These are phyloP conservation scores for Cercospora berteroae DNA, from an alignment of 2,329 filamentous ascomycete genomes.

Conservation along the genomic window DNA sequence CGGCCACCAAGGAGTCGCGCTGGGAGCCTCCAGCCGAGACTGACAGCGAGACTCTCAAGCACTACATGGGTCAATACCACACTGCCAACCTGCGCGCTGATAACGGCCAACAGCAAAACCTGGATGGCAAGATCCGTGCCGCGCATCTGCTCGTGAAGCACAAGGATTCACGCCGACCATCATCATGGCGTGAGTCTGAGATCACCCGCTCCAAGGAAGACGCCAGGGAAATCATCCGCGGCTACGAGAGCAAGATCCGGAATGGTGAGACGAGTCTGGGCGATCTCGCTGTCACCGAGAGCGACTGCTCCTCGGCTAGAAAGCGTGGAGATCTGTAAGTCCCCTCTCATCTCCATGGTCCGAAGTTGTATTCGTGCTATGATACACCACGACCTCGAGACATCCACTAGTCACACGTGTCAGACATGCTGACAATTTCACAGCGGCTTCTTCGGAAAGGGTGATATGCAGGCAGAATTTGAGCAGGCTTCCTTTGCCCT, in stretches of 20 bases:
- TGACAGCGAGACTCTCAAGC: slow-evolving; percentile 87
- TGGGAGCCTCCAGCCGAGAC: slow-evolving; percentile 91
- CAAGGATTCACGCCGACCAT: slow-evolving; percentile 78
- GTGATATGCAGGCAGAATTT: slow-evolving; percentile 99
- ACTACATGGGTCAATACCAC: slow-evolving; percentile 89
- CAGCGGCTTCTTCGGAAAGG: slow-evolving; percentile 84
- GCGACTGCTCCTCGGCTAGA: slow-evolving; percentile 90
- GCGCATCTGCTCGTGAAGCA: slow-evolving; percentile 96
- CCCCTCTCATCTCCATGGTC: not conserved
- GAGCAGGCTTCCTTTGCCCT: slow-evolving; percentile 94
- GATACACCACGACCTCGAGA: not conserved
- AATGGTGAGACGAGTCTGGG: slow-evolving; percentile 67
- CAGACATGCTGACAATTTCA: slow-evolving; percentile 22
- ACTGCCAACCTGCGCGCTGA: slow-evolving; percentile 45
- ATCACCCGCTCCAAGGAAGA: slow-evolving; percentile 90
- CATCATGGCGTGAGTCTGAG: slow-evolving; percentile 86
- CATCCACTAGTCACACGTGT: slow-evolving; percentile 7
- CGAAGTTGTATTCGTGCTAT: slow-evolving; percentile 5
- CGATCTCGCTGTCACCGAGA: slow-evolving; percentile 83
- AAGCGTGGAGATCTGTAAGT: slow-evolving; percentile 85
- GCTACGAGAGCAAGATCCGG: slow-evolving; percentile 73
- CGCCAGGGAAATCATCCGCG: slow-evolving; percentile 72
- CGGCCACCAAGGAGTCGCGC: slow-evolving; percentile 77
- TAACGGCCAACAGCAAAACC: slow-evolving; percentile 23
- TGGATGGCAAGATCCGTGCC: slow-evolving; percentile 82